Conservation (phyloP, 1,284 basidiomycete genomes). For the Retiboletus flavoniger region DNA sequence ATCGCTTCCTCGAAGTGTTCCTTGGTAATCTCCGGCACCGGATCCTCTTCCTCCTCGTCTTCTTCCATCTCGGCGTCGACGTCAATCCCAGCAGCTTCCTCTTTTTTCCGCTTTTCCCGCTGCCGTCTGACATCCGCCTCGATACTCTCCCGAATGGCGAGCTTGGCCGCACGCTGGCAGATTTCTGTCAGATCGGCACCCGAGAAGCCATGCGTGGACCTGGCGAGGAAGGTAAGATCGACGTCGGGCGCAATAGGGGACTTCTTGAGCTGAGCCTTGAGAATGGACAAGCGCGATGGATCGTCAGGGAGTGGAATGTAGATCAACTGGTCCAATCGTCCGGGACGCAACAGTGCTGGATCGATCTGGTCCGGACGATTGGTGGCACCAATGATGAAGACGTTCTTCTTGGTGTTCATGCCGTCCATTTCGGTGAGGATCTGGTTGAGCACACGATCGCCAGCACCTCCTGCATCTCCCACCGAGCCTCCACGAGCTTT, state of each 20-base stretch:
- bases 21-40: constrained; percentile 93
- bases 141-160: constrained; percentile 94
- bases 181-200: constrained; percentile 99
- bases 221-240: constrained; percentile 85
- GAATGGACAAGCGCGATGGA: constrained; percentile 86
- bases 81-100: constrained; percentile 56
- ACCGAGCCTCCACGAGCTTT: constrained; percentile 86
- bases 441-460: constrained; percentile 97
- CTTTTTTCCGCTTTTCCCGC: constrained; percentile 81
- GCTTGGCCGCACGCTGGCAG: constrained; percentile 96
- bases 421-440: constrained; percentile 99
- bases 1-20: constrained; percentile 98
- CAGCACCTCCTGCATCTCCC: constrained; percentile 92
- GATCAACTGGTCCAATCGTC: constrained; percentile 95
- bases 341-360: constrained; percentile 93
- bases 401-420: constrained; percentile 99
- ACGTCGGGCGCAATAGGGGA: constrained; percentile 88
- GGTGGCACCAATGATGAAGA: constrained; percentile 98
- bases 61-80: constrained; percentile 74
- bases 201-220: constrained; percentile 96
- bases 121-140: constrained; percentile 85
- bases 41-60: constrained; percentile 85
- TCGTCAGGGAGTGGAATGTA: constrained; percentile 96
- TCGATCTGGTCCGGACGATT: constrained; percentile 99
- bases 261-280: constrained; percentile 90